Base-by-base conservation (phyloP, 805 yeast species). In the Wickerhamomyces silvicola region DNA sequence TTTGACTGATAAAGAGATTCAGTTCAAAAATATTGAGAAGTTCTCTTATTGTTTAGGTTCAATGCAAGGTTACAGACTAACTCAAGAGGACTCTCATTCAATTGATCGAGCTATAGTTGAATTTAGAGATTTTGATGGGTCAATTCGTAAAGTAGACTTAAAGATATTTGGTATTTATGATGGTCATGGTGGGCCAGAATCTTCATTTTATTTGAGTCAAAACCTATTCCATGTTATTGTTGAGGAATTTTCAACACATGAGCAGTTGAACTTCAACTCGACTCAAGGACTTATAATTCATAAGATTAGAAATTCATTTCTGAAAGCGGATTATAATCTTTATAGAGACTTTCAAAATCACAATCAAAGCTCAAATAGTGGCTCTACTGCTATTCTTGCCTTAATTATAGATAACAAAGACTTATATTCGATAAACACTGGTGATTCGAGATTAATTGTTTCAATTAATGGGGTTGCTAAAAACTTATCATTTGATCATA, bases 31-130 rank as follows among this genome's bases (percentile, higher is more conserved):
- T 10, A 24, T 29, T 38, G 48, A 44, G 62, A 61, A 32, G 30
- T 68, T 53, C 33, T 54, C 77, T 21, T 78, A 78, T 46, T 67
- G 77, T 28, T 62, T 80, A 5, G 88, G 87, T 3, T 72, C 82
- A 19, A 81, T 81, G 85, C 87, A 81, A 51, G 88, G 90, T 4
- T 81, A 79, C 54, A 57, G 90, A 32, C 59, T 75, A 46, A 67
- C 80, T 6, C 83, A 81, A 75, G 90, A 81, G 48, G 90, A 81
- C 57, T 82, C 86, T 4, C 81, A 77, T 53, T 66, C 73, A 38
- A 70, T 75, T 14, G 68, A 64, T 30, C 64, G 61, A 37, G 64
- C 60, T 10, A 41, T 60, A 18, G 60, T 72, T 3, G 37, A 32
- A 9, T 55, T 52, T 24, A 47, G 53, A 8, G 50, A 43, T 22